Base-by-base conservation (phyloP, 2,329 filamentous ascomycete genomes). In the Domatiomyces globalis region DNA sequence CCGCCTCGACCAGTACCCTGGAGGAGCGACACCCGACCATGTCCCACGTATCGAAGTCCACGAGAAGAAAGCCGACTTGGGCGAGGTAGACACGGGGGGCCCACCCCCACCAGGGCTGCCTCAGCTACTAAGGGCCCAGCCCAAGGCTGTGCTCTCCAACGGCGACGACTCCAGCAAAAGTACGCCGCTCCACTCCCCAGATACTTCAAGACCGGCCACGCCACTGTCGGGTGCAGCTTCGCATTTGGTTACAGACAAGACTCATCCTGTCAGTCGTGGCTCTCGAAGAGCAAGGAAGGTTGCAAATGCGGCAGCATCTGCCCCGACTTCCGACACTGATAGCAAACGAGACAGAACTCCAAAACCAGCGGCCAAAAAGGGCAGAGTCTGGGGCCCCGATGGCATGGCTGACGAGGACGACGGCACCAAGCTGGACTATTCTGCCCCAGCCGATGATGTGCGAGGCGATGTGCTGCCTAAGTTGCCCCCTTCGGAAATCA, bases 361-460 rank as follows among this genome's bases (percentile, higher is more conserved):
- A 51, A 66, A 66, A 43, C 65, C 73, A 22, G 68, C 67, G 49
- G 80, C 79, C 58, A 96, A 96, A 73, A 89, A 87, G 66, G 87
- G 87, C 61, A 81, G 92, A 56, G 88, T 85, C 64, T 98, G 92
- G 92, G 86, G 89, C 63, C 86, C 85, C 4, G 87, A 95, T 64
- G 92, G 92, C 3, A 73, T 84, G 60, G 87, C 87, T 5, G 86
- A 89, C 57, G 90, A 94, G 63, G 85, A 87, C 52, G 79, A 84
- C 52, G 85, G 86, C 54, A 75, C 83, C 15, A 80, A 86, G 53
- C 75, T 98, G 33, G 92, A 98, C 69, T 98, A 96, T 69, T 98
- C 92, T n/a, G 77, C 76, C 2, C 42, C 76, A 71, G 70, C 78
- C 1, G 65, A 65, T 18, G 74, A 67, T 7, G 59, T 62, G 8